These are phyloP conservation scores for Aspergillus sclerotioniger DNA, from an alignment of 495 filamentous ascomycete species.

Conservation along the genomic window DNA sequence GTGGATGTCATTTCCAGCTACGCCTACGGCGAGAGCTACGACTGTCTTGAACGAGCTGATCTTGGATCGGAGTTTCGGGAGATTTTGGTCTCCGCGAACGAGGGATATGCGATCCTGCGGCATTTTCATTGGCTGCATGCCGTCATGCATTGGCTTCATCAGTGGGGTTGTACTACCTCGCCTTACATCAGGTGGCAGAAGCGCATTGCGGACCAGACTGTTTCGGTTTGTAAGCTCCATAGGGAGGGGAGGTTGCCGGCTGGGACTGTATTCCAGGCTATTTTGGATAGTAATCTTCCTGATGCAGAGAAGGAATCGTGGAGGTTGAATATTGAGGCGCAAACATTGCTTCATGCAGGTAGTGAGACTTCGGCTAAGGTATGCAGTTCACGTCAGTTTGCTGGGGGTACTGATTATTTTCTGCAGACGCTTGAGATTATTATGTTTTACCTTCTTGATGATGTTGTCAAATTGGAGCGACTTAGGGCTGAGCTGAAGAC, in stretches of 20 bases:
- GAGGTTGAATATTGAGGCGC: neutral
- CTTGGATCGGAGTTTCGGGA: neutral
- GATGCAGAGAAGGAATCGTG: neutral
- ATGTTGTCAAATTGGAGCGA: neutral
- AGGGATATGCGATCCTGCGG: neutral
- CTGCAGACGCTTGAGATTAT: neutral
- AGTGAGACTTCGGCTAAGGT: neutral
- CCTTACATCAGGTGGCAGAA: neutral
- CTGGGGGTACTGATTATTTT: neutral
- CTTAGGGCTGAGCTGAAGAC: neutral
- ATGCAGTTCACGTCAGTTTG: too few relatives aligned
- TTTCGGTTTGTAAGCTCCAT: neutral
- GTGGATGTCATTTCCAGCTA: neutral
- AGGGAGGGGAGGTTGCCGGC: neutral
- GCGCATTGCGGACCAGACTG: neutral
- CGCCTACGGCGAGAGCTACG: neutral
- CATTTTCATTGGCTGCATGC: neutral
- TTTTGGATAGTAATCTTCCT: neutral
- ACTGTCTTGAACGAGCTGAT: neutral
- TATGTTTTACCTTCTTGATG: neutral
- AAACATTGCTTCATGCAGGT: neutral
- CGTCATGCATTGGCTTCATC: neutral
- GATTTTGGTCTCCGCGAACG: neutral
- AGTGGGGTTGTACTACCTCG: neutral
- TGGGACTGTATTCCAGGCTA: neutral